Conservation (phyloP, 805 yeast species). For the Starmerella davenportii region DNA sequence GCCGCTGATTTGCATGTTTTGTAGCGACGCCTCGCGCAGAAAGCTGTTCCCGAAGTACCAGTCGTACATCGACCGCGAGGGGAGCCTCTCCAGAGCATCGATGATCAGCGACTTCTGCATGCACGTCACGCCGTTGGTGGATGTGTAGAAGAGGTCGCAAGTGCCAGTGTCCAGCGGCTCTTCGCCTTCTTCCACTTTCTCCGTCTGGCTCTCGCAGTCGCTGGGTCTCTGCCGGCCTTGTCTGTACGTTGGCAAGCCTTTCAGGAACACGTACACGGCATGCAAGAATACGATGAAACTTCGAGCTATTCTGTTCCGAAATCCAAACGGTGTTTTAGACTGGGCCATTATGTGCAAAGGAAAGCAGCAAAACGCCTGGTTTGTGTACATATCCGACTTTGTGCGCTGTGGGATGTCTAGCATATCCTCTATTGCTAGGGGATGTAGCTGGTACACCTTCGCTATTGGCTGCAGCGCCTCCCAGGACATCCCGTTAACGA, state of each 20-base stretch:
- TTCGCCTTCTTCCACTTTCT: neutral
- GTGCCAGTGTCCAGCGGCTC: neutral
- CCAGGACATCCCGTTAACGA: conserved; percentile 45
- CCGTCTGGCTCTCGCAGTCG: neutral
- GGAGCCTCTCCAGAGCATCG: conserved; percentile 1
- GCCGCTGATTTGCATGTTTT: conserved; percentile 10
- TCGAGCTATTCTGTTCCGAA: neutral
- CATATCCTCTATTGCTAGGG: conserved; percentile 43
- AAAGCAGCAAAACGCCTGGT: conserved; percentile 35
- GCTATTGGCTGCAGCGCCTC: conserved; percentile 36
- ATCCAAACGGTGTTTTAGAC: conserved; percentile 14
- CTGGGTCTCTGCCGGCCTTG: neutral
- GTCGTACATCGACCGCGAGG: conserved; percentile 14
- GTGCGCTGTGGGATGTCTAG: conserved; percentile 46
- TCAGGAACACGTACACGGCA: neutral
- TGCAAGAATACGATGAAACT: neutral
- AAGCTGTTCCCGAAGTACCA: conserved; percentile 14
- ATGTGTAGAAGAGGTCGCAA: conserved; percentile 11
- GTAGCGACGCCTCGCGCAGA: conserved; percentile 7
- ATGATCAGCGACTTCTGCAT: conserved; percentile 8
- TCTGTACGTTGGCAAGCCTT: neutral
- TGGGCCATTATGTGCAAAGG: conserved; percentile 34
- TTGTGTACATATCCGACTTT: conserved; percentile 35
- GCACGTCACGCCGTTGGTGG: conserved; percentile 5
- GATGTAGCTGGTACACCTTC: conserved; percentile 31